phyloP scores from a whole-genome alignment of 768 basidiomycete species.

The Tricholoma sp. region DNA sequence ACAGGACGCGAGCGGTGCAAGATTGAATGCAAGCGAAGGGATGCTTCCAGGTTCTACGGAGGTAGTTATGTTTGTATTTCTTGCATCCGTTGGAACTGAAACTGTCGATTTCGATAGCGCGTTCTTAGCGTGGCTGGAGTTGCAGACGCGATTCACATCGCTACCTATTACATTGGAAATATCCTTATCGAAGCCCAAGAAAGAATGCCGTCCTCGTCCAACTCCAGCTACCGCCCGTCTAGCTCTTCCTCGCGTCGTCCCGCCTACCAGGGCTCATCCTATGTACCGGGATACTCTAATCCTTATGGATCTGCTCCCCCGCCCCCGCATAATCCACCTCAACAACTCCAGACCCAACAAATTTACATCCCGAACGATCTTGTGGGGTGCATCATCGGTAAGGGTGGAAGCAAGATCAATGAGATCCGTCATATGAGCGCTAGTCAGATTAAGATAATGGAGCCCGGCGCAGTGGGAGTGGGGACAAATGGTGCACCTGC shows the following conservation, averaged over 20 bases:
- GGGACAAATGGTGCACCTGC: conserved; percentile 67
- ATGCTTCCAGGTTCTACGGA: conserved; percentile 99
- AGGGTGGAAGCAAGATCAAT: conserved; percentile 97
- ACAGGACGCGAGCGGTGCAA: conserved; percentile 95
- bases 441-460: conserved; percentile 98
- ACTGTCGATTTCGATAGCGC: conserved; percentile 49
- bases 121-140: conserved; percentile 97
- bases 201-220: conserved; percentile 64
- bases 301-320: conserved; percentile 36
- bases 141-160: conserved; percentile 98
- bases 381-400: conserved; percentile 96
- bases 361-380: conserved; percentile 98
- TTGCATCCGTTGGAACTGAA: conserved; percentile 3
- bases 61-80: conserved; percentile 41
- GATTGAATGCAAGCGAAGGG: conserved; percentile 94
- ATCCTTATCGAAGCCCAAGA: conserved; percentile 93
- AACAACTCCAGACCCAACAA: conserved; percentile 90
- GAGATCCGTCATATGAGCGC: conserved; percentile 95
- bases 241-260: conserved; percentile 42
- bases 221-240: conserved; percentile 67
- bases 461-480: conserved; percentile 78
- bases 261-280: conserved; percentile 51
- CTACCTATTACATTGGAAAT: conserved; percentile 98
- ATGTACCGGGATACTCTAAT: conserved; percentile 62
- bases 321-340: conserved; percentile 53